Percentiles rank a stretch among this genome's conserved stretches.
phyloP scores from a whole-genome alignment of 1,284 basidiomycete species.

The Fistulina hepatica region DNA sequence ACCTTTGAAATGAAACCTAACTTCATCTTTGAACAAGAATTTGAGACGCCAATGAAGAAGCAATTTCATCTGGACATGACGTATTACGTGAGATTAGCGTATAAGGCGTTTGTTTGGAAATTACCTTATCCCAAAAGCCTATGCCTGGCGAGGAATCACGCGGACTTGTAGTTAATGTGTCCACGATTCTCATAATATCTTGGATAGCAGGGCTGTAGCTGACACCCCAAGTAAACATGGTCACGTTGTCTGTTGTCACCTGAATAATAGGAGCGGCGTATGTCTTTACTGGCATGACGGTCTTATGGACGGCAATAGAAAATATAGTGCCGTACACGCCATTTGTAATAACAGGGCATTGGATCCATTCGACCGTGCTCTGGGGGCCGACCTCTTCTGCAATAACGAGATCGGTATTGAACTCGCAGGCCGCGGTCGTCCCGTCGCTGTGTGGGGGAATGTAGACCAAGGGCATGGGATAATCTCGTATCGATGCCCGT shows the following conservation, averaged over 20 bases:
- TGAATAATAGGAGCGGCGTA: constrained; percentile 74
- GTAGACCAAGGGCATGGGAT: constrained; percentile 60
- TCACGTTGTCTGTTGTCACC: constrained; percentile 55
- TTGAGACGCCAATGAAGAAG: constrained; percentile 79
- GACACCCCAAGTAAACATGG: constrained; percentile 83
- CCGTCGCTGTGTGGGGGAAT: constrained; percentile 37
- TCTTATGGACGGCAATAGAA: constrained; percentile 71
- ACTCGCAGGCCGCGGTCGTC: constrained; percentile 41
- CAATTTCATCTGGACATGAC: constrained; percentile 62
- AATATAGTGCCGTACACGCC: too few species aligned
- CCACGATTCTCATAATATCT: constrained; percentile 79
- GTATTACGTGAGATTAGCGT: constrained; percentile 7
- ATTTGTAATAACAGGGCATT: constrained; percentile 57
- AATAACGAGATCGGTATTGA: constrained; percentile 77
- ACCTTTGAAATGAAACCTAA: constrained; percentile 84
- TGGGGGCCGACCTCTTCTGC: constrained; percentile 81
- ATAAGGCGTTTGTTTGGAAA: constrained; percentile 3
- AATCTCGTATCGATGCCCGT: constrained; percentile 68
- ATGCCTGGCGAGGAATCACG: constrained; percentile 80
- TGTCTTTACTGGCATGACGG: constrained; percentile 91
- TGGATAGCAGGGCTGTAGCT: constrained; percentile 83
- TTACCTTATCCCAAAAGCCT: constrained; percentile 90
- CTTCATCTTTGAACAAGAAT: constrained; percentile 63
- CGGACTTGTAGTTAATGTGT: constrained; percentile 72
- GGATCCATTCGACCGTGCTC: constrained; percentile 63